phyloP scores from a whole-genome alignment of 306 rosid species.

The Alnus glutinosa region DNA sequence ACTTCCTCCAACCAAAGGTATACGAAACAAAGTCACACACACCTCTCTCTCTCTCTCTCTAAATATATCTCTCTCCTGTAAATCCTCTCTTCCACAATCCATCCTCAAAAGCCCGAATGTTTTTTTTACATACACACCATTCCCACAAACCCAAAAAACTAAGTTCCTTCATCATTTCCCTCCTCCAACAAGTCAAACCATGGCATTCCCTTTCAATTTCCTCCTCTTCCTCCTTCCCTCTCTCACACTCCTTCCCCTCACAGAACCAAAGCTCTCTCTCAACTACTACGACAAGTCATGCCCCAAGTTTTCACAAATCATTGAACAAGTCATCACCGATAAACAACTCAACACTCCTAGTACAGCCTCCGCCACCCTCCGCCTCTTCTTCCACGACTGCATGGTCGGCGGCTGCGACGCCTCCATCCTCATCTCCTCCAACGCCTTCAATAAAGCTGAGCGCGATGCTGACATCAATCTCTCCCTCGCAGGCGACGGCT shows the following conservation, averaged over 20 bases:
- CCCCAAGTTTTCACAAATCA: constrained; percentile 37
- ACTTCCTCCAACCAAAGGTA: neutral
- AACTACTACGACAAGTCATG: constrained; percentile 52
- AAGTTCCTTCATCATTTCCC: neutral
- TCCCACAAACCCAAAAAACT: constrained; percentile 1
- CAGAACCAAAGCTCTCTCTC: constrained; percentile 28
- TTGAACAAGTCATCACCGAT: constrained; percentile 7
- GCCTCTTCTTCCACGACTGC: constrained; percentile 54
- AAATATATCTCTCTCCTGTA: constrained; percentile 20
- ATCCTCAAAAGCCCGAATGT: neutral
- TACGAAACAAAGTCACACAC: constrained; percentile 11
- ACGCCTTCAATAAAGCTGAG: constrained; percentile 49
- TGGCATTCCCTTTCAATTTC: constrained; percentile 29
- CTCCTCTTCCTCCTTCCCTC: constrained; percentile 2
- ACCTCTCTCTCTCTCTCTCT: neutral
- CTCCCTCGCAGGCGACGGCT: constrained; percentile 56
- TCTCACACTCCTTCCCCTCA: constrained; percentile 21
- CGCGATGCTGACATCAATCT: constrained; percentile 59
- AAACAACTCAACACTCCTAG: constrained; percentile 40
- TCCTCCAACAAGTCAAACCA: constrained; percentile 5
- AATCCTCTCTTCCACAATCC: constrained; percentile 47
- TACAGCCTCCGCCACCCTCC: constrained; percentile 51
- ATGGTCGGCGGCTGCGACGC: constrained; percentile 52
- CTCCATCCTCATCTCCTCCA: constrained; percentile 44
- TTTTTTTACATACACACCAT: neutral